Evolutionary conservation across 805 yeast genomes (phyloP).

Genomic region (Hanseniaspora vineae): DNA sequence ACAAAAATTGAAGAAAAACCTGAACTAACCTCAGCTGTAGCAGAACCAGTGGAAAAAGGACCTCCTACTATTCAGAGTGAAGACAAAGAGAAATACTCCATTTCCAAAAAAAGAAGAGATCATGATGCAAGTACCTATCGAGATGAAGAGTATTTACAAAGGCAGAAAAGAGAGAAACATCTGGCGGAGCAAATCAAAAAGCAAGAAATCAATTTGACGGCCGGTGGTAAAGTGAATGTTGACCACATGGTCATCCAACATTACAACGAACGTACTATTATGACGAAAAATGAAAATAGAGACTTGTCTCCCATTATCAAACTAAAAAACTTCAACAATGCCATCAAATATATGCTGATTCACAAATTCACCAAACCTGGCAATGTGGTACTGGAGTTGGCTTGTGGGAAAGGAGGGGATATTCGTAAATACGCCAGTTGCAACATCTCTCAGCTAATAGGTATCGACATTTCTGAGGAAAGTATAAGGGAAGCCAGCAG

Average conservation of each 20-base stretch:
- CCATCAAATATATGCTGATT: conserved; percentile 75
- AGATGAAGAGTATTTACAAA: conserved; percentile 20
- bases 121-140: not conserved
- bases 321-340: conserved; percentile 80
- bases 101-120: conserved; percentile 1
- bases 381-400: conserved; percentile 64
- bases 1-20: conserved; percentile 6
- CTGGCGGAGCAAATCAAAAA: conserved; percentile 23
- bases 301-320: conserved; percentile 73
- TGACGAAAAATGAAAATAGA: conserved; percentile 49
- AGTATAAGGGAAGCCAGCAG: conserved; percentile 75
- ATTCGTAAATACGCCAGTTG: conserved; percentile 77
- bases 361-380: conserved; percentile 48
- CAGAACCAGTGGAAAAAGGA: not conserved
- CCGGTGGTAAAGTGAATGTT: conserved; percentile 28
- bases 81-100: not conserved
- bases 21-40: conserved; percentile 5
- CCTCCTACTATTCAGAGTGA: not conserved
- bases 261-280: conserved; percentile 73
- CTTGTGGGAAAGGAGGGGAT: conserved; percentile 99
- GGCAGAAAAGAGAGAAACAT: conserved; percentile 19
- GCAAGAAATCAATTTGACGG: conserved; percentile 24
- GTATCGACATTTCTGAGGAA: conserved; percentile 83
- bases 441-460: conserved; percentile 63
- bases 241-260: conserved; percentile 68